Evolutionary conservation across 768 basidiomycete species (phyloP).

Genomic region (Strobilomyces confusus): DNA sequence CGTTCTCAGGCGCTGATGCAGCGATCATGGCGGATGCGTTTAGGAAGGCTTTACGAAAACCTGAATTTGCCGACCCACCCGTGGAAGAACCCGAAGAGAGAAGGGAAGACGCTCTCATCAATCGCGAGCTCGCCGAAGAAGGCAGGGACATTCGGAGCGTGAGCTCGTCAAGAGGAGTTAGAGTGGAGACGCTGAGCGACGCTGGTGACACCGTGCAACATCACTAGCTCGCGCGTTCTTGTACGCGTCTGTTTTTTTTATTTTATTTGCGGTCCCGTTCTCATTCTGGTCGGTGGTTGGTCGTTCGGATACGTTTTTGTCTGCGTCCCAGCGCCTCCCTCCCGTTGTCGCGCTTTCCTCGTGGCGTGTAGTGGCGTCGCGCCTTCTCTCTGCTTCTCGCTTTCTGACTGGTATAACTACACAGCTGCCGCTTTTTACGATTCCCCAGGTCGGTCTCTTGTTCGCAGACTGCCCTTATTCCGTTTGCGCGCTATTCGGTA

Average conservation of each 20-base stretch:
- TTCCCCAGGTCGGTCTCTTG: conserved; percentile 21
- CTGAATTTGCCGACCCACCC: conserved; percentile 71
- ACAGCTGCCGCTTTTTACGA: conserved; percentile 27
- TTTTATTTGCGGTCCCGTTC: conserved; percentile 34
- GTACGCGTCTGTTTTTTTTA: conserved; percentile 34
- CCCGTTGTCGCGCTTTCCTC: conserved; percentile 29
- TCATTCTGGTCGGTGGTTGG: conserved; percentile 30
- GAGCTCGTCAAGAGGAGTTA: conserved; percentile 72
- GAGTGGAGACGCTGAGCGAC: conserved; percentile 66
- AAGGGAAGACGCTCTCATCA: conserved; percentile 43
- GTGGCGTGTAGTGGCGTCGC: conserved; percentile 29
- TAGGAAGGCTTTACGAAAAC: conserved; percentile 81
- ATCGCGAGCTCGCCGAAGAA: conserved; percentile 80
- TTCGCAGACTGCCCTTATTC: conserved; percentile 24
- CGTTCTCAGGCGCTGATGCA: conserved; percentile 81
- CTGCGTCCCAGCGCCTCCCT: conserved; percentile 20
- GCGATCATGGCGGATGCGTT: conserved; percentile 94
- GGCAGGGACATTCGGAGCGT: conserved; percentile 87
- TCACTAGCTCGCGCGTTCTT: conserved; percentile 36
- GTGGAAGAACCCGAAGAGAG: conserved; percentile 57
- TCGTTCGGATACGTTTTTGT: conserved; percentile 34
- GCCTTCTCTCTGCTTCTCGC: conserved; percentile 26
- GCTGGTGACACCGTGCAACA: conserved; percentile 47
- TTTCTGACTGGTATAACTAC: conserved; percentile 29
- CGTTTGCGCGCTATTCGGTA: conserved; percentile 27